Base-by-base conservation (phyloP, 495 filamentous ascomycete genomes). In the Aspergillus saccharolyticus region DNA sequence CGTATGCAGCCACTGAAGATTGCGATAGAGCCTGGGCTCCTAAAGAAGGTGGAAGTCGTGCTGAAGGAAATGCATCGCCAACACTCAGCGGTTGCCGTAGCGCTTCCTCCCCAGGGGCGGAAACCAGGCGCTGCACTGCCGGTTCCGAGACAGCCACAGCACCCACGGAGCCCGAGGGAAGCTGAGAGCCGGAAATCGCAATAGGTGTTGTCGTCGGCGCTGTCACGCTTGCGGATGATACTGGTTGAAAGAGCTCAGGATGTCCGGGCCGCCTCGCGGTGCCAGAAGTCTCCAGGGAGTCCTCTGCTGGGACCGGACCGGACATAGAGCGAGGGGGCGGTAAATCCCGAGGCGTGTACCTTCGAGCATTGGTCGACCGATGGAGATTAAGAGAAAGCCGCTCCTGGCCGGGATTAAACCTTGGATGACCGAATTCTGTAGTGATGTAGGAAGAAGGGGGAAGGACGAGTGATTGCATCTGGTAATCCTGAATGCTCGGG, bases 251-350 rank as follows among this genome's bases (percentile, higher is more conserved):
- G 72, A 79, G 64, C 70, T 64, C 58, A 54, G 66, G 63, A 59
- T 63, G 66, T 56, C 78, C 78, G 74, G 80, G 70, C 70, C 77
- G 75, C 79, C 81, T 74, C 72, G 79, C 70, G 74, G 70, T 68
- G 60, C 66, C 72, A 62, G 73, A 83, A 71, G 78, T 74, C 75
- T 87, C 85, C 70, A 78, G 79, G 74, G 86, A 84, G 61, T 78
- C 67, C 57, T 75, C 66, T 63, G 80, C 78, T 73, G 80, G 82
- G 71, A 85, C 84, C 77, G 86, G 87, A 71, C 85, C 85, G 82
- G 89, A 90, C 89, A 92, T 92, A 82, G 86, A 85, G 82, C 86
- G 86, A 80, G 85, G 87, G 76, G 83, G 82, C 72, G 87, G 61
- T 58, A 70, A 83, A 72, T 84, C 85, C 83, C 81, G 78, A 63